Percentiles rank a stretch among this genome's conserved stretches.
Conservation (phyloP, 257 asterid species). For the Ligustrum vulgare region DNA sequence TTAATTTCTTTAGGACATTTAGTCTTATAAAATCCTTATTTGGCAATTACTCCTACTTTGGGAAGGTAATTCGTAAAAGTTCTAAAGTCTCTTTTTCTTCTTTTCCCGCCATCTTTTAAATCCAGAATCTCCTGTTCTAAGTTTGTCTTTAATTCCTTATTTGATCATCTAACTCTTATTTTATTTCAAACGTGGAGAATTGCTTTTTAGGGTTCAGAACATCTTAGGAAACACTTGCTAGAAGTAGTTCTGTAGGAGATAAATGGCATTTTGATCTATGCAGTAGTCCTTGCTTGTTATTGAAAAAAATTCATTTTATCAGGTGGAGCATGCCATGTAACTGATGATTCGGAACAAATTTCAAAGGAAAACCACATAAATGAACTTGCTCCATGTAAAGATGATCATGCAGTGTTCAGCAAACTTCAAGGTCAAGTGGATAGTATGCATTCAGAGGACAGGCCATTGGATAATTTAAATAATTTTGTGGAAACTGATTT, state of each 20-base stretch:
- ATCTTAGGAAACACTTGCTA: background rate
- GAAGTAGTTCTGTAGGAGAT: conserved; percentile 8
- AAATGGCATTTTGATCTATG: conserved; percentile 9
- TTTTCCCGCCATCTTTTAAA: background rate
- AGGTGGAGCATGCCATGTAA: conserved; percentile 33
- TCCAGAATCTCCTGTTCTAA: background rate
- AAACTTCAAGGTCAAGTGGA: conserved; percentile 37
- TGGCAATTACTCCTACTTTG: conserved; percentile 1
- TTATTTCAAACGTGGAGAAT: background rate
- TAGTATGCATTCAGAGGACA: conserved; percentile 30
- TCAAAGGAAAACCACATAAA: conserved; percentile 33
- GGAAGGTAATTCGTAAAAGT: background rate
- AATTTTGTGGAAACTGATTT: conserved; percentile 42
- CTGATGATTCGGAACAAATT: conserved; percentile 37
- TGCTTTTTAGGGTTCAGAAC: background rate
- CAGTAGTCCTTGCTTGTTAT: conserved; percentile 16
- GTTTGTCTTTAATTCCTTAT: background rate
- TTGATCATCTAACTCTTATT: background rate
- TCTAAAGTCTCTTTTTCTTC: background rate
- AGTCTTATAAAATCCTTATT: conserved; percentile 9
- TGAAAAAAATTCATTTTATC: conserved; percentile 24
- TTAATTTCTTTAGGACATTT: background rate
- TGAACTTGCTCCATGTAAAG: conserved; percentile 40
- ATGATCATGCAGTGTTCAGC: conserved; percentile 25
- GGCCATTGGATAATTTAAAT: conserved; percentile 28